phyloP scores from a whole-genome alignment of 768 basidiomycete species.

The Multifurca ochricompacta region DNA sequence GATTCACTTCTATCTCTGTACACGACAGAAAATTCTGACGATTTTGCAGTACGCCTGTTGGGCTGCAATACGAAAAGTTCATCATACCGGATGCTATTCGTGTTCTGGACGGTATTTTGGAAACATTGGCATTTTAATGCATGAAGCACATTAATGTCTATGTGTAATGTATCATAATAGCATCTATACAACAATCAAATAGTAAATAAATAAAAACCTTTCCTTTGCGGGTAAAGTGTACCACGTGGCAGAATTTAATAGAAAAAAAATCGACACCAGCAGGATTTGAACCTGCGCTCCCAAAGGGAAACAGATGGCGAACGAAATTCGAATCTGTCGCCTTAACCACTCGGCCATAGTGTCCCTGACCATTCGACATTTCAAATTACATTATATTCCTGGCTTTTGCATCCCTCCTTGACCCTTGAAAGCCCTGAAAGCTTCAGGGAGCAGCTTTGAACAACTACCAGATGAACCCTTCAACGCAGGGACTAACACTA shows the following conservation, averaged over 20 bases:
- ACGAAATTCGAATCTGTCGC: conserved; percentile 17
- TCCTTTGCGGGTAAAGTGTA: too few relatives aligned
- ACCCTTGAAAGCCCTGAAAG: too few relatives aligned
- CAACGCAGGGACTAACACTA: conserved; percentile 29
- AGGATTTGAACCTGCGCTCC: conserved; percentile 60
- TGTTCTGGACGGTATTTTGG: conserved; percentile 74
- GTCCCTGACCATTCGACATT: background rate
- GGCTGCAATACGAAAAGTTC: conserved; percentile 86
- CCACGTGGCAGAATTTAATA: too few relatives aligned
- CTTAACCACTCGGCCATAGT: conserved; percentile 21
- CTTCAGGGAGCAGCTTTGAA: too few relatives aligned
- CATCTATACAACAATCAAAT: background rate
- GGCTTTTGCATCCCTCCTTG: background rate
- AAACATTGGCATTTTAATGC: conserved; percentile 64
- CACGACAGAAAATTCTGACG: background rate
- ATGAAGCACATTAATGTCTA: conserved; percentile 21
- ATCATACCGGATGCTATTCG: conserved; percentile 83
- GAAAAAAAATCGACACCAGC: conserved; percentile 43
- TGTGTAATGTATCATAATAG: conserved; percentile 5
- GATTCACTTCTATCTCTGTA: conserved; percentile 24
- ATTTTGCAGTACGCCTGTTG: conserved; percentile 61
- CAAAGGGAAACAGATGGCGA: conserved; percentile 19
- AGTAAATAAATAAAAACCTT: background rate
- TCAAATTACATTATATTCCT: background rate
- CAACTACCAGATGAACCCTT: conserved; percentile 8